Base-by-base conservation (phyloP, 2,329 filamentous ascomycete genomes). In the Eutypa lata region DNA sequence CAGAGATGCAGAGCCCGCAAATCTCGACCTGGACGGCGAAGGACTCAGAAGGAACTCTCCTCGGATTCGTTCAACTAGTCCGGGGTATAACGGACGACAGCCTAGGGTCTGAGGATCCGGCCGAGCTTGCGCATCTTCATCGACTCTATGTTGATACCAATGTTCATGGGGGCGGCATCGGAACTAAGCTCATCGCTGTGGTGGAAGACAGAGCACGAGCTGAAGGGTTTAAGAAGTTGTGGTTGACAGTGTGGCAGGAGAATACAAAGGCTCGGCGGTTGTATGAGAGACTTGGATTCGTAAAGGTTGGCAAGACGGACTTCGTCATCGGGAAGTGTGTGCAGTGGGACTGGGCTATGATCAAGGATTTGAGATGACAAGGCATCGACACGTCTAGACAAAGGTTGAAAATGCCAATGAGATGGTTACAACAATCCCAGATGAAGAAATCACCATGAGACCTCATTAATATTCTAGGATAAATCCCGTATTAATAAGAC, bases 241-340 rank as follows among this genome's bases (percentile, higher is more conserved):
- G 65, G 65, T 45, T 68, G 31, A 60, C 58, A 2, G 66, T 68
- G 1, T 68, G 63, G 63, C 64, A 67, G 50, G 37, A 66, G 2
- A 62, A 63, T 26, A 1, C 18, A 6, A 46, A 24, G 8, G 61
- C 64, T 2, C 54, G 60, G 55, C 53, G 53, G 24, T 49, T 67
- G 45, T 68, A 68, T 37, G 22, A 48, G 51, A 53, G 52, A 35
- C 46, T 64, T 6, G 64, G 65, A 4, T 68, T 61, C 31, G 47
- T 35, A 37, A 58, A 54, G 43, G 57, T 58, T 3, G 66, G 65
- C 16, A 46, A 54, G 26, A 49, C 48, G 6, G 54, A 60, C 3
- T 68, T 68, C 46, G 53, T 38, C 14, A 58, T 54, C 1, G 64
- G 66, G 2, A 37, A 38, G 2, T 59, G 57, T 31, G 53, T 60